Evolutionary conservation across 257 asterid genomes (phyloP), one percentile per base, ranked within the genome.

Genomic region (Nicotiana otophora): DNA sequence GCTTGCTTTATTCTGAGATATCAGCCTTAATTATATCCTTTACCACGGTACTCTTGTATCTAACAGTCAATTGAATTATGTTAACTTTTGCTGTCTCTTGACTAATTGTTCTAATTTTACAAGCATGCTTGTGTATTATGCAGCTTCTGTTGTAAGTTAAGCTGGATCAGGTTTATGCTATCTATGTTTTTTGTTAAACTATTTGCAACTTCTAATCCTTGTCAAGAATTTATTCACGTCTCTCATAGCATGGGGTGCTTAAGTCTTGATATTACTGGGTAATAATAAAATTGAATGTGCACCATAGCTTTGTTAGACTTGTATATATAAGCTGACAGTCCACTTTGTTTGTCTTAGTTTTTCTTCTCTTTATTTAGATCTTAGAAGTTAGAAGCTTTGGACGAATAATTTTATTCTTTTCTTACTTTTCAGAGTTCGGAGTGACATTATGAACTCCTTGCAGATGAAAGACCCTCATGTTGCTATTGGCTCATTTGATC

Each of bases 401-500:
- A 62, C 53, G 77, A 83, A 15, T 65, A 81, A 34, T 54, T 30
- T 14, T 61, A 42, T 83, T 61, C 77, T 84, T 46, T 46, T 74
- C 61, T 74, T 48, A 23, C 48, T 48, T 74, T 86, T 69, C 88
- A 95, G 98, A 92, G 99, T 95, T 84, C 93, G 95, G 54, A 81
- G 55, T 65, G 99, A 95, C 91, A 92, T 95, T 82, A 68, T 87
- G 70, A 86, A 82, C 46, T 93, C 99, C 82, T 61, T 95, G 91
- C 89, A 89, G 91, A 81, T 95, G 98, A 88, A 87, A 84, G 74
- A 77, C 87, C 97, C 98, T 69, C 88, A 88, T 81, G 88, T 92
- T 84, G 88, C 94, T 84, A 87, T 94, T 84, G 99, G 99, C 72
- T 94, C 99, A 75, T 95, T 95, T 82, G 97, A 95, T 87, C 99